A percentile compares a stretch with the other conserved stretches of the same genome.
phyloP scores from a whole-genome alignment of 2,329 filamentous ascomycete species.

The Didymella segeticola region DNA sequence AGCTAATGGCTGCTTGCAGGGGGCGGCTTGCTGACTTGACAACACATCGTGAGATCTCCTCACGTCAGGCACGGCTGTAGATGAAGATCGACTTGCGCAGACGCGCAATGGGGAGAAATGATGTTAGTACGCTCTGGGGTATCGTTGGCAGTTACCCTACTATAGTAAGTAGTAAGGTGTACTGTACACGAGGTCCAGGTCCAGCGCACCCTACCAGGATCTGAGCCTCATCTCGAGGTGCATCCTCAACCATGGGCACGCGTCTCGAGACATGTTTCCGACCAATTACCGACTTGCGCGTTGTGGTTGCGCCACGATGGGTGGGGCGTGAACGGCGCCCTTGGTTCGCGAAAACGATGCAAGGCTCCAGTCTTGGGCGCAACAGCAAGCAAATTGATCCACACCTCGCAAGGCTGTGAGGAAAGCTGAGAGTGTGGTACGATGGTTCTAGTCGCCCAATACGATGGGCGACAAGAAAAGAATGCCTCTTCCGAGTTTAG shows the following conservation, averaged over 20 bases:
- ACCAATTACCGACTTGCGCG: slow-evolving; percentile 28
- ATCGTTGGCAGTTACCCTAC: not conserved
- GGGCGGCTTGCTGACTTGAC: slow-evolving; percentile 13
- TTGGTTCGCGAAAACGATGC: slow-evolving; percentile 19
- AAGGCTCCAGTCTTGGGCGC: slow-evolving; percentile 25
- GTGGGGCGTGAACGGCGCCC: slow-evolving; percentile 9
- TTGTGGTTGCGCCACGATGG: slow-evolving; percentile 13
- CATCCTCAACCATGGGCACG: slow-evolving; percentile 18
- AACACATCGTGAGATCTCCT: slow-evolving; percentile 9
- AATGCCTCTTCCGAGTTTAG: slow-evolving; percentile 20
- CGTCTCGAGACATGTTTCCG: slow-evolving; percentile 32
- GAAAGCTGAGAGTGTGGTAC: slow-evolving; percentile 15
- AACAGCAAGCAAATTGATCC: slow-evolving; percentile 32
- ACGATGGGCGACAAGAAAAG: slow-evolving; percentile 39
- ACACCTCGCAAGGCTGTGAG: slow-evolving; percentile 17
- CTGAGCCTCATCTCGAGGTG: slow-evolving; percentile 17
- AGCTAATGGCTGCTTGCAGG: not conserved
- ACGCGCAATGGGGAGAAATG: not conserved
- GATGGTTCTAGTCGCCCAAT: slow-evolving; percentile 32
- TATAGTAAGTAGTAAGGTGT: no score
- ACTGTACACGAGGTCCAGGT: no score
- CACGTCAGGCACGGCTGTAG: not conserved
- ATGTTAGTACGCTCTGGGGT: not conserved
- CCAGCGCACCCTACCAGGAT: slow-evolving; percentile 2
- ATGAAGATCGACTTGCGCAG: slow-evolving; percentile 9